Conservation (phyloP, 495 filamentous ascomycete species). For the Eremomyces bilateralis region DNA sequence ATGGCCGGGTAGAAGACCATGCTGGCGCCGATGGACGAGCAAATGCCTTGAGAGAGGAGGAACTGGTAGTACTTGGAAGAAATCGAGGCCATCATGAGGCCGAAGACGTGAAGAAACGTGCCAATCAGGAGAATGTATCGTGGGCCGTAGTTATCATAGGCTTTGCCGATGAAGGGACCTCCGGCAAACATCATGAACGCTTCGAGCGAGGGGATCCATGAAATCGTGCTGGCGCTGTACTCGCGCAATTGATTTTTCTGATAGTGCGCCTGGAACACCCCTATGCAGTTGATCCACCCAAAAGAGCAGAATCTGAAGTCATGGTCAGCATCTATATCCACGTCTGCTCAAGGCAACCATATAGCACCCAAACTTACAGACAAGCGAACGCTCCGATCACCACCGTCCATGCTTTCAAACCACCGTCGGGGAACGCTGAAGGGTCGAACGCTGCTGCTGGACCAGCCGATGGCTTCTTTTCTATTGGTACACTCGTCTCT, state of each 20-base stretch:
- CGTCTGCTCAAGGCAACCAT: slow-evolving; percentile 29
- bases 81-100: slow-evolving; percentile 19
- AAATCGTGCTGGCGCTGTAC: slow-evolving; percentile 5
- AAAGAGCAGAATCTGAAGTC: slow-evolving; percentile 7
- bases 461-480: too few relatives aligned
- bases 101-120: slow-evolving; percentile 17
- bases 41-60: slow-evolving; percentile 22
- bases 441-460: too few relatives aligned
- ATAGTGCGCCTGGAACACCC: slow-evolving; percentile 20
- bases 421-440: slow-evolving; percentile 53
- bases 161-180: slow-evolving; percentile 27
- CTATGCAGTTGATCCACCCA: slow-evolving; percentile 26
- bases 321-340: slow-evolving; percentile 7
- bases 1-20: slow-evolving; percentile 23
- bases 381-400: slow-evolving; percentile 42
- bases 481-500: too few relatives aligned
- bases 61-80: slow-evolving; percentile 27
- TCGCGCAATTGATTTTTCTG: slow-evolving; percentile 1
- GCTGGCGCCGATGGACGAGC: slow-evolving; percentile 22
- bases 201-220: slow-evolving; percentile 15
- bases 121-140: slow-evolving; percentile 8
- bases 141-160: slow-evolving; percentile 11
- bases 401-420: slow-evolving; percentile 40
- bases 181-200: slow-evolving; percentile 10
- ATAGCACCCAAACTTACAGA: slow-evolving; percentile 42